These are phyloP conservation scores for Dryas alaskensis DNA, from an alignment of 306 rosid genomes.

Conservation along the genomic window DNA sequence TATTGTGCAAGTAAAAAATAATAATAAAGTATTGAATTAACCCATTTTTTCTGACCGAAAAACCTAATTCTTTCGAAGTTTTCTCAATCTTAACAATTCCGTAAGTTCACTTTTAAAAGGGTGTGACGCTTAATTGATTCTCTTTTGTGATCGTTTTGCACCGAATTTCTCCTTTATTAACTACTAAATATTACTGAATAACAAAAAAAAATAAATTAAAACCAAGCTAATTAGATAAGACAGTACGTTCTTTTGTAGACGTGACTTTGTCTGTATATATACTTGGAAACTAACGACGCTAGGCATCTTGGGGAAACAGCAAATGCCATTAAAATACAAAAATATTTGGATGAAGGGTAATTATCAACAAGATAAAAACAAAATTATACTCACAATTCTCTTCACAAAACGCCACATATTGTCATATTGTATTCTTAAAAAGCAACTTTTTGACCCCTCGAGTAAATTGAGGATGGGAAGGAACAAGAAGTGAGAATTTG, in stretches of 20 bases:
- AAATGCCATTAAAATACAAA: neutral
- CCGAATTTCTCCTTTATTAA: neutral
- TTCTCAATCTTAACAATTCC: no score
- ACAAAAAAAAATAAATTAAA: neutral
- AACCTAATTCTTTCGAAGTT: no score
- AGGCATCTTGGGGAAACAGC: neutral
- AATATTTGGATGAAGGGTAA: neutral
- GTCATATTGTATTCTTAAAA: no score
- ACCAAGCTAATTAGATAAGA: no score
- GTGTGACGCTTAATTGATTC: neutral
- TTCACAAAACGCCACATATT: neutral
- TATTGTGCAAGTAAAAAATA: no score
- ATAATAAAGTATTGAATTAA: no score
- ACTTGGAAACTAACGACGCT: neutral
- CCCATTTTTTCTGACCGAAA: no score
- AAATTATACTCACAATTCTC: neutral
- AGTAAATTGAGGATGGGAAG: neutral
- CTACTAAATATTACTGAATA: neutral
- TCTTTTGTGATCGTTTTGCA: neutral
- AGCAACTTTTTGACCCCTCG: neutral
- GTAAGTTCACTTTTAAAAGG: no score
- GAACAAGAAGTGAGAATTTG: neutral
- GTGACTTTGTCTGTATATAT: neutral
- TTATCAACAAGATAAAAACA: neutral
- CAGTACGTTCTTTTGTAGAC: neutral